phyloP scores from a whole-genome alignment of 2,329 filamentous ascomycete genomes.

The Escovopsis weberi region DNA sequence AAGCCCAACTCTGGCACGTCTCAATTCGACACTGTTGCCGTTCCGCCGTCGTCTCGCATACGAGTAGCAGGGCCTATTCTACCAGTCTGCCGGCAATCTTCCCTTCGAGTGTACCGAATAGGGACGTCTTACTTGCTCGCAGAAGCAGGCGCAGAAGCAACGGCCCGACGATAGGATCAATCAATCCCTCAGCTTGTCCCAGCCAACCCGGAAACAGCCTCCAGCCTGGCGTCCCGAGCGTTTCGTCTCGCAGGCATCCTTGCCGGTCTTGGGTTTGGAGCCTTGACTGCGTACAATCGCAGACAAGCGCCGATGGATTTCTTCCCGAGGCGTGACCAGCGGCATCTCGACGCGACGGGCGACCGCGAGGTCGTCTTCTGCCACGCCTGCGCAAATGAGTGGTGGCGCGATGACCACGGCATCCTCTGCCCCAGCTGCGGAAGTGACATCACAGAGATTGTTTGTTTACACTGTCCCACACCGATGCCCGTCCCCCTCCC shows the following conservation, averaged over 20 bases:
- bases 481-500: neutral
- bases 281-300: conserved; percentile 38
- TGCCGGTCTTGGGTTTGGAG: conserved; percentile 44
- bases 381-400: conserved; percentile 67
- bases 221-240: conserved; percentile 41
- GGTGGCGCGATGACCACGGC: conserved; percentile 56
- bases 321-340: conserved; percentile 12
- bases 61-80: too few species aligned
- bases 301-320: conserved; percentile 27
- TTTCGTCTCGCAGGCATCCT: conserved; percentile 39
- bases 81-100: too few species aligned
- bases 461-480: conserved; percentile 28
- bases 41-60: too few species aligned
- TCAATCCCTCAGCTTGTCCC: neutral
- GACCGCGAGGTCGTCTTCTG: conserved; percentile 69
- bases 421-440: conserved; percentile 64
- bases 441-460: conserved; percentile 74
- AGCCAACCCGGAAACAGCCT: conserved; percentile 7
- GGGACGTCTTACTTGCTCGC: too few species aligned
- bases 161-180: too few species aligned
- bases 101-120: too few species aligned
- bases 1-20: too few species aligned
- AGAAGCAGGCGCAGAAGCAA: too few species aligned
- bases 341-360: conserved; percentile 34
- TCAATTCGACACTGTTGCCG: neutral